Conservation (phyloP, 1,139 yeast species). For the Yamadazyma triangularis region DNA sequence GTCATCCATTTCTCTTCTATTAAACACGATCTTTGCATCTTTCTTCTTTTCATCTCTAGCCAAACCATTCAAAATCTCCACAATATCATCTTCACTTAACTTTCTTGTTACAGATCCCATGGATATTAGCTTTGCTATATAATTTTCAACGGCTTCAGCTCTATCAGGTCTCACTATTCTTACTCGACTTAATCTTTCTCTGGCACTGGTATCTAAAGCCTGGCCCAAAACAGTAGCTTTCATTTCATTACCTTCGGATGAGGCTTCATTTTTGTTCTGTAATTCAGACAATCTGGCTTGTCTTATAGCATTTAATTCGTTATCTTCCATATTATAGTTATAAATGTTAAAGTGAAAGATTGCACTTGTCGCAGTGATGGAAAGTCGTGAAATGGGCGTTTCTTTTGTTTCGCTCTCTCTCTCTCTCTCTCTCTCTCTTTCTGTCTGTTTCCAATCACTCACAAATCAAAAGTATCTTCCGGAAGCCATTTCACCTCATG, state of each 20-base stretch:
- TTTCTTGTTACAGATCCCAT: slow-evolving; percentile 75
- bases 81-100: slow-evolving; percentile 74
- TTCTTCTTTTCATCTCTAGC: slow-evolving; percentile 71
- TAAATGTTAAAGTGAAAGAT: no score
- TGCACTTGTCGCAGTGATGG: no score
- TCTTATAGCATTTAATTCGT: slow-evolving; percentile 83
- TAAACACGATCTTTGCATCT: slow-evolving; percentile 52
- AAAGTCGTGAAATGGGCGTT: no score
- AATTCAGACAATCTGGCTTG: slow-evolving; percentile 84
- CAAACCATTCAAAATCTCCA: slow-evolving; percentile 75
- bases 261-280: slow-evolving; percentile 55
- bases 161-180: slow-evolving; percentile 88
- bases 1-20: slow-evolving; percentile 21
- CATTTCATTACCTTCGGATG: slow-evolving; percentile 24
- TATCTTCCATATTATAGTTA: slow-evolving; percentile 76
- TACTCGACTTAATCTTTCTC: slow-evolving; percentile 85
- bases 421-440: no score
- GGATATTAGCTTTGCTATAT: slow-evolving; percentile 67
- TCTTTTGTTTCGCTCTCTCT: no score
- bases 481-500: no score
- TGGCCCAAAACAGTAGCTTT: slow-evolving; percentile 53
- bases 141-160: slow-evolving; percentile 85
- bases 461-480: no score
- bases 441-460: no score
- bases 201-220: slow-evolving; percentile 72